Base-by-base conservation (phyloP, 2,329 filamentous ascomycete species). In the Fusarium scirpi region DNA sequence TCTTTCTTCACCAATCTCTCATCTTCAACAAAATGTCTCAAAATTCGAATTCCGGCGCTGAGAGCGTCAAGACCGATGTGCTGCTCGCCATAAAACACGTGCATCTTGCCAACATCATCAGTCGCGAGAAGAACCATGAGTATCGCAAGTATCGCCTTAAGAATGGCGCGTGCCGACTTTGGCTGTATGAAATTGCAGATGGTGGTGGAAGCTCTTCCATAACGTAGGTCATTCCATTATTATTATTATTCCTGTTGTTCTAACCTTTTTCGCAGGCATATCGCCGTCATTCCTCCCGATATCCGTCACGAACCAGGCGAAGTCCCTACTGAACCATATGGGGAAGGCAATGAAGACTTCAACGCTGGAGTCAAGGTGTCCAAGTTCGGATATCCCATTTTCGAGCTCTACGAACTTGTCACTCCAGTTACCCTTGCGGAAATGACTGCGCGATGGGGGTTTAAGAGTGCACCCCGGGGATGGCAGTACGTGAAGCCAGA, bases 271-370 rank as follows among this genome's bases (percentile, higher is more conserved):
- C 1, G 1, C 16, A 71, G 48, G 29, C 65, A 71, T 18, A 62
- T 74, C 22, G 65, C 67, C 2, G 24, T 43, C 0, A 74, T 74
- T 6, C 65, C 69, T 10, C 27, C 57, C 2, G 15, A 20, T 2
- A 38, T 51, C 1, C 67, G 65, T 10, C 69, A 47, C 16, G 53
- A 60, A 3, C 71, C 71, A 22, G 72, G 72, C 5, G 61, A 53
- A 7, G 72, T 74, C 13, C 71, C 69, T 12, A 45, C 24, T 4
- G 66, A 65, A n/a, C 76, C 76, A 4, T 47, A 63, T 22, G 76
- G 76, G 15, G 70, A 77, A 12, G 75, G 75, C 34, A 78, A 78
- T 38, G 49, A 64, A 16, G 73, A 78, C 27, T 78, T 77, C 61
- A 78, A 78, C 38, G 70, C 72, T 13, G 74, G 76, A 1, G 52